Evolutionary conservation across 1,139 yeast species (phyloP).

Genomic region (Meyerozyma sp.): DNA sequence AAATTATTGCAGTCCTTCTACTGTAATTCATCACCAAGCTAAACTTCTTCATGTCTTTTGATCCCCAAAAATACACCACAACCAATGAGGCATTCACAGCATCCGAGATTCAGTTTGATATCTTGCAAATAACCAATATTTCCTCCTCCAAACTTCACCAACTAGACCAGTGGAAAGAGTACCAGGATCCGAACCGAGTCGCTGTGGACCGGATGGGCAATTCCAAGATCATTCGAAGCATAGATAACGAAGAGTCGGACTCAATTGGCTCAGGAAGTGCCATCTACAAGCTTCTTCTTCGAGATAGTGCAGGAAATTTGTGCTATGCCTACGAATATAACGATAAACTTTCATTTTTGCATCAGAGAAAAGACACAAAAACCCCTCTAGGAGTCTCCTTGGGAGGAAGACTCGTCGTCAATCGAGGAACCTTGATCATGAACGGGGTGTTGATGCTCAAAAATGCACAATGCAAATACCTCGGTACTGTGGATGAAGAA

Average conservation of each 20-base stretch:
- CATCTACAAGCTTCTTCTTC: conserved; percentile 29
- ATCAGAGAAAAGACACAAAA: conserved; percentile 12
- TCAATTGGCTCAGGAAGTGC: conserved; percentile 9
- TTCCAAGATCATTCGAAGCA: conserved; percentile 25
- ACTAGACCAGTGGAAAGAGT: conserved; percentile 36
- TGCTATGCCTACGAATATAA: conserved; percentile 37
- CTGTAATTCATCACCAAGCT: not conserved
- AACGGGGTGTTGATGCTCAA: conserved; percentile 32
- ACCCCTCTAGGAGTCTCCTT: conserved; percentile 33
- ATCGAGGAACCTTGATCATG: conserved; percentile 25
- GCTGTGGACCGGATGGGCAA: conserved; percentile 33
- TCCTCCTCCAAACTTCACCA: conserved; percentile 30
- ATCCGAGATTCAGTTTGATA: conserved; percentile 20
- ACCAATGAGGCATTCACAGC: conserved; percentile 9
- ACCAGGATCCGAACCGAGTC: conserved; percentile 34
- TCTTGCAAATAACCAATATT: conserved; percentile 32
- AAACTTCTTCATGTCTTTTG: conserved; percentile 8
- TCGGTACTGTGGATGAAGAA: conserved; percentile 21
- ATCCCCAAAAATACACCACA: conserved; percentile 12
- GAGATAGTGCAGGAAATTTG: conserved; percentile 26
- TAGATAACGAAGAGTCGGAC: conserved; percentile 22
- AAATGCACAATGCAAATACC: conserved; percentile 26
- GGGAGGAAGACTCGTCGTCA: conserved; percentile 33
- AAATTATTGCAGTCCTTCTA: not conserved
- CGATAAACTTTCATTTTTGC: conserved; percentile 31